Conservation (phyloP, 495 filamentous ascomycete genomes). For the Neurospora sp. region DNA sequence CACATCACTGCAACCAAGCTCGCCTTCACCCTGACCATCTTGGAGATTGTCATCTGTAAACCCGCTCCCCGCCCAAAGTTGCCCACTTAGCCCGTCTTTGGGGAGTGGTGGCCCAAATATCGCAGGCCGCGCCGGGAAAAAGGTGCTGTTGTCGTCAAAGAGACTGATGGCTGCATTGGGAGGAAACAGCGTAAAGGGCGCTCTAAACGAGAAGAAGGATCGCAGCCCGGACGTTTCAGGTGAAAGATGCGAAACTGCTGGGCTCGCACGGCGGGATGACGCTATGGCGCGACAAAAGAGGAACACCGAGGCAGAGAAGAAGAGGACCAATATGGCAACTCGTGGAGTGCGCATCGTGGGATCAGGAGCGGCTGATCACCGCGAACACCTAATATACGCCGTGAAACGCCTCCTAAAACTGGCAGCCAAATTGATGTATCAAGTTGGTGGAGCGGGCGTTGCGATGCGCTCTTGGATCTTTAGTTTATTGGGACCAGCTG, state of each 20-base stretch:
- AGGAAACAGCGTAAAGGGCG: slow-evolving; percentile 71
- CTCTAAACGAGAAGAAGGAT: slow-evolving; percentile 37
- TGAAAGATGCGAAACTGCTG: slow-evolving; percentile 16
- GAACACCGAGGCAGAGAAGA: slow-evolving; percentile 37
- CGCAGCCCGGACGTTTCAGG: slow-evolving; percentile 26
- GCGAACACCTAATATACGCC: neutral
- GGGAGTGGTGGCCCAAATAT: slow-evolving; percentile 83
- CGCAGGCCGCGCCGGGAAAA: slow-evolving; percentile 86
- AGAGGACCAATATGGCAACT: slow-evolving; percentile 35
- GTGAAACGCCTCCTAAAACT: neutral
- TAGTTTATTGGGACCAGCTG: neutral
- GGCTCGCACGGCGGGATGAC: slow-evolving; percentile 18
- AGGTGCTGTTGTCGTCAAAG: slow-evolving; percentile 95
- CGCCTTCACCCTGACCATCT: slow-evolving; percentile 61
- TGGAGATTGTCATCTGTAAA: slow-evolving; percentile 65
- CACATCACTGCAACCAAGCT: slow-evolving; percentile 97
- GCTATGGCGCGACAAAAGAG: slow-evolving; percentile 35
- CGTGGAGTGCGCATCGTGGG: slow-evolving; percentile 37
- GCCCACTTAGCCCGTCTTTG: slow-evolving; percentile 65
- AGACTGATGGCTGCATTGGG: slow-evolving; percentile 91
- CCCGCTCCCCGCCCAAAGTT: slow-evolving; percentile 82
- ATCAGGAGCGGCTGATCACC: neutral
- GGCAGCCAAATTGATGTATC: neutral
- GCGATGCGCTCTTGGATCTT: neutral
- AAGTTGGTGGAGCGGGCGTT: neutral